A percentile compares a stretch with the other conserved stretches of the same genome.
phyloP scores from a whole-genome alignment of 1,284 basidiomycete species.

The Austroboletus novae-zelandiae region DNA sequence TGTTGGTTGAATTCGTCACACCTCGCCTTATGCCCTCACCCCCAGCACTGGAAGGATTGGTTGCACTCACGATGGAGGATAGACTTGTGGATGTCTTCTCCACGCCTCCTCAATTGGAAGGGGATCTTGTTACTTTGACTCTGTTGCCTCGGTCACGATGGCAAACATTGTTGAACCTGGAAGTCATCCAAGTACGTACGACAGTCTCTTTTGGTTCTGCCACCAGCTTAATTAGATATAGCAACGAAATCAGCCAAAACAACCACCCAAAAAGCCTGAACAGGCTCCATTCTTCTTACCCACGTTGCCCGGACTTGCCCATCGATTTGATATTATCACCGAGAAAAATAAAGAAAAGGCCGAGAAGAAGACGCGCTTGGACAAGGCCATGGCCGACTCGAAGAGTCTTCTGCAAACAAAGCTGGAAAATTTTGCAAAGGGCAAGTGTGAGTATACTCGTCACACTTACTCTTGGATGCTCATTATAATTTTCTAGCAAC shows the following conservation, averaged over 20 bases:
- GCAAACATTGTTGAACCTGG: constrained; percentile 95
- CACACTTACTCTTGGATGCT: not conserved
- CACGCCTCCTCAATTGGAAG: constrained; percentile 82
- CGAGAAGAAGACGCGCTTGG: constrained; percentile 54
- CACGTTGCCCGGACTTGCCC: constrained; percentile 81
- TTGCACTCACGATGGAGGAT: constrained; percentile 56
- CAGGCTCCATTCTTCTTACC: constrained; percentile 97
- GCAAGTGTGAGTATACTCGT: constrained; percentile 58
- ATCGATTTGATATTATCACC: constrained; percentile 63
- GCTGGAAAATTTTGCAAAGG: constrained; percentile 55
- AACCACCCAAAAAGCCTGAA: constrained; percentile 92
- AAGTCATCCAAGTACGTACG: constrained; percentile 80
- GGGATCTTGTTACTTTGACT: constrained; percentile 88
- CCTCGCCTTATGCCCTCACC: constrained; percentile 7
- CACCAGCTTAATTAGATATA: constrained; percentile 31
- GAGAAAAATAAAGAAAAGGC: constrained; percentile 39
- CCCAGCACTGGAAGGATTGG: constrained; percentile 65
- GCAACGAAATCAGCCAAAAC: constrained; percentile 96
- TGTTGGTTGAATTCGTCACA: not conserved
- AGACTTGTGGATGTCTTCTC: constrained; percentile 68
- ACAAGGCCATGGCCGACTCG: constrained; percentile 50
- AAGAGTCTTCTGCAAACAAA: constrained; percentile 78
- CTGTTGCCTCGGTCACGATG: constrained; percentile 90
- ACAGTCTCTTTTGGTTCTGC: not conserved
- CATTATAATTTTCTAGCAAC: constrained; percentile 10